Conservation (phyloP, 2,329 filamentous ascomycete species). For the Grosmannia serpens region DNA sequence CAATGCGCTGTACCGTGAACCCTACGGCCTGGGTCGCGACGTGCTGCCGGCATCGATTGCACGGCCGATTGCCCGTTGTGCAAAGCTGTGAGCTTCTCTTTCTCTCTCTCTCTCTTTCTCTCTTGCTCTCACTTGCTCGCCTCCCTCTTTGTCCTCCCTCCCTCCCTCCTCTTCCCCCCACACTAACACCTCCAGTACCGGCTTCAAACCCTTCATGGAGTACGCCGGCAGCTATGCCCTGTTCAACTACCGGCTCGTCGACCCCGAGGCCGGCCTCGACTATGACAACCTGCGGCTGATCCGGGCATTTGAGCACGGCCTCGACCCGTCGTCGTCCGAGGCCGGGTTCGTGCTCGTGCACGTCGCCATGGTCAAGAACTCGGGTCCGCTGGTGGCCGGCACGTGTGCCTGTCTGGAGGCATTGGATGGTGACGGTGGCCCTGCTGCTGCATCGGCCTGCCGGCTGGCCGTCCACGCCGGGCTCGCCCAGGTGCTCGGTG, state of each 20-base stretch:
- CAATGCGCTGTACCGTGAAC: constrained; percentile 73
- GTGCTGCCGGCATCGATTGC: constrained; percentile 63
- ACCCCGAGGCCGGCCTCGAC: constrained; percentile 43
- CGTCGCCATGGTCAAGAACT: constrained; percentile 88
- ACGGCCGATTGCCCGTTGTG: constrained; percentile 72
- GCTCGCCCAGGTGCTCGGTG: constrained; percentile 47
- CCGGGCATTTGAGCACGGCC: constrained; percentile 81
- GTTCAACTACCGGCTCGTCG: constrained; percentile 53
- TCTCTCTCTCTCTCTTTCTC: not conserved
- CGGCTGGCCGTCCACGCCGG: constrained; percentile 53
- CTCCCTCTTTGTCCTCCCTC: not conserved
- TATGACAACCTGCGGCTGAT: constrained; percentile 69
- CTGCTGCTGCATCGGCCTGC: constrained; percentile 12
- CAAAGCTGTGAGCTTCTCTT: constrained; percentile 61
- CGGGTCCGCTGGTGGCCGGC: constrained; percentile 64
- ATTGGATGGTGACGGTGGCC: not conserved
- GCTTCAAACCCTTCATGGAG: constrained; percentile 90
- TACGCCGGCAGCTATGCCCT: constrained; percentile 60
- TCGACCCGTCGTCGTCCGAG: constrained; percentile 78
- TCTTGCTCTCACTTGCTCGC: not conserved
- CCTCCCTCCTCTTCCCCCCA: not conserved
- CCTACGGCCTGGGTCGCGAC: constrained; percentile 68
- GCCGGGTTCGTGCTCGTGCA: constrained; percentile 95
- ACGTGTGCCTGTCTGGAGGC: constrained; percentile 55
- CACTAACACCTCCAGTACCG: constrained; percentile 28